phyloP scores from a whole-genome alignment of 208 protist species.

The Leishmania mexicana region DNA sequence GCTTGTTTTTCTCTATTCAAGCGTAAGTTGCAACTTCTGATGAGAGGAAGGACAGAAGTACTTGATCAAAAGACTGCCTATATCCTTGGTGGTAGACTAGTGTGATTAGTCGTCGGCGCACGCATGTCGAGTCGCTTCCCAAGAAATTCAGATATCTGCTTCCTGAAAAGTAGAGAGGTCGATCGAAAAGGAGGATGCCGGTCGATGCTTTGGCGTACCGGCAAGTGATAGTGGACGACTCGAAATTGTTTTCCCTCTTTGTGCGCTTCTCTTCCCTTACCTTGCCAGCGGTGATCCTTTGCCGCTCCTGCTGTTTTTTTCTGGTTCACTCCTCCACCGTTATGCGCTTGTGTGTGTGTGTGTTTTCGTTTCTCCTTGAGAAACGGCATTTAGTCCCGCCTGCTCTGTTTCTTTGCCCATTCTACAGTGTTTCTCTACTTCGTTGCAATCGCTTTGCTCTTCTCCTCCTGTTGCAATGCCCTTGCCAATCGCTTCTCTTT shows the following conservation, averaged over 20 bases:
- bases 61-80: background rate
- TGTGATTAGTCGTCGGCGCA: background rate
- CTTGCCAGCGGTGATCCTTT: background rate
- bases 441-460: background rate
- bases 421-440: background rate
- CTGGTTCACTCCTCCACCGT: background rate
- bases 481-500: slow-evolving; percentile 2
- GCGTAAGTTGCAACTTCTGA: background rate
- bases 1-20: background rate
- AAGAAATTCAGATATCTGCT: background rate
- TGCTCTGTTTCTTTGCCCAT: slow-evolving; percentile 15
- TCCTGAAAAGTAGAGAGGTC: background rate
- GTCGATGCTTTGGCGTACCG: background rate
- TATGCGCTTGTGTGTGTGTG: background rate
- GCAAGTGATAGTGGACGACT: background rate
- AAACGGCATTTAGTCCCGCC: background rate
- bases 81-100: background rate
- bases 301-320: background rate
- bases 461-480: slow-evolving; percentile 4
- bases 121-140: background rate
- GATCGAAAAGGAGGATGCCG: background rate
- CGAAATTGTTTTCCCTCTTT: background rate
- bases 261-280: background rate
- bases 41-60: background rate
- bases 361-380: background rate